Conservation (phyloP, 345 rosid species). For the Hevea brasiliensis region DNA sequence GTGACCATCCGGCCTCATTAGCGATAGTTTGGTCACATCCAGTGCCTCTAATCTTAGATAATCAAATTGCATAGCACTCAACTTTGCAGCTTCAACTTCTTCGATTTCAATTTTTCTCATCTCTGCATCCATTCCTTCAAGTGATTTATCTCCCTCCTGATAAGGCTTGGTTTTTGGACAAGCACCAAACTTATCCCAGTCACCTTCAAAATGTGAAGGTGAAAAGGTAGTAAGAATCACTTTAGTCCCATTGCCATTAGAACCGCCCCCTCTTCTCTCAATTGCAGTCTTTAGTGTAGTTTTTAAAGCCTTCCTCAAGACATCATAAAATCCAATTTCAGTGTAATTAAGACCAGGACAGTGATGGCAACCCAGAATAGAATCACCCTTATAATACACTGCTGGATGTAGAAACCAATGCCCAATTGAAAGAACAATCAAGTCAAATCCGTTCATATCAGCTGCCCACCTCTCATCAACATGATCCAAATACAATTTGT, state of each 20-base stretch:
- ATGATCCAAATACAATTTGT: conserved; percentile 58
- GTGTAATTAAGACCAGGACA: conserved; percentile 70
- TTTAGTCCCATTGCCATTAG: conserved; percentile 23
- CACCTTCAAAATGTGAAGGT: conserved; percentile 93
- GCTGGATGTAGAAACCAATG: conserved; percentile 97
- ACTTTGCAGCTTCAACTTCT: conserved; percentile 55
- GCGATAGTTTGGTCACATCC: conserved; percentile 67
- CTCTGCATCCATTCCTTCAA: conserved; percentile 79
- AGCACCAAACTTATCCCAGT: conserved; percentile 91
- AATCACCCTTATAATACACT: conserved; percentile 63
- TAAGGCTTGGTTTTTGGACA: conserved; percentile 80
- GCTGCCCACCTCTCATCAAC: conserved; percentile 82
- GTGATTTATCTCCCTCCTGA: conserved; percentile 50
- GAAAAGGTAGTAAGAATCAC: conserved; percentile 73
- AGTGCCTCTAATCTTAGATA: conserved; percentile 59
- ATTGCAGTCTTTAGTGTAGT: conserved; percentile 53
- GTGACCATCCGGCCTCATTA: conserved; percentile 84
- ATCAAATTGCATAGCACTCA: conserved; percentile 18
- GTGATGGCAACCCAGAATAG: conserved; percentile 79
- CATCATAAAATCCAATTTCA: conserved; percentile 76
- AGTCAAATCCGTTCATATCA: conserved; percentile 54
- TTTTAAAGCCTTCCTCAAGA: conserved; percentile 65
- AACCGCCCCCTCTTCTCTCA: conserved; percentile 29
- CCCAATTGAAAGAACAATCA: conserved; percentile 71
- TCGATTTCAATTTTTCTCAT: conserved; percentile 65